These are phyloP conservation scores for Claviceps pazoutovae DNA, from an alignment of 2,329 filamentous ascomycete genomes.

Conservation along the genomic window DNA sequence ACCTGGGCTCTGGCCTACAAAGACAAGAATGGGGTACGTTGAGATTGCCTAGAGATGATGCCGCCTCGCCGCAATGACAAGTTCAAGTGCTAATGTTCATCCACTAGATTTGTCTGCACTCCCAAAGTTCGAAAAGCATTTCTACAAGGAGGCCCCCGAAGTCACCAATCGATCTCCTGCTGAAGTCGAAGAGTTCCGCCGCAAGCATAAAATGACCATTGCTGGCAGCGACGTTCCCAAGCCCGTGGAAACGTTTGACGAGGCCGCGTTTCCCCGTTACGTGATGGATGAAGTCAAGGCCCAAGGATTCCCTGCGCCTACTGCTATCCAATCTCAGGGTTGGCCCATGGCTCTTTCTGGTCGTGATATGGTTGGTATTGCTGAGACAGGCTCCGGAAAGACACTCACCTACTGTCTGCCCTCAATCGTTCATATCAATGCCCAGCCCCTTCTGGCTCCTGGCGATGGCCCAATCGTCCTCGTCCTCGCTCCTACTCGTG, in stretches of 20 bases:
- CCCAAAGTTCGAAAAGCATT: constrained; percentile 97
- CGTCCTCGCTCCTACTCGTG: constrained; percentile 89
- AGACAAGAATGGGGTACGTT: constrained; percentile 75
- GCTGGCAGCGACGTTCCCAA: constrained; percentile 72
- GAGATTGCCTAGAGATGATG: background rate
- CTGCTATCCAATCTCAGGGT: constrained; percentile 92
- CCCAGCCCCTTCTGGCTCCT: constrained; percentile 85
- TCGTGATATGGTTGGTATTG: constrained; percentile 96
- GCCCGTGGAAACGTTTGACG: constrained; percentile 92
- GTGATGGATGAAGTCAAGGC: constrained; percentile 98
- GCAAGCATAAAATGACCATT: constrained; percentile 71
- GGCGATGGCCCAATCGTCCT: constrained; percentile 95
- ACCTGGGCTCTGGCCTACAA: constrained; percentile 77
- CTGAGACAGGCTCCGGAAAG: constrained; percentile 98
- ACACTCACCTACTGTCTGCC: constrained; percentile 96
- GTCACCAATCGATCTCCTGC: constrained; percentile 60
- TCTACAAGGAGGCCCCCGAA: constrained; percentile 89
- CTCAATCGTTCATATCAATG: constrained; percentile 98
- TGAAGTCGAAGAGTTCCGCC: constrained; percentile 82
- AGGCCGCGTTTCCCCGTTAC: constrained; percentile 92
- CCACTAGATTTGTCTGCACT: constrained; percentile 55
- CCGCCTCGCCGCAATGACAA: background rate
- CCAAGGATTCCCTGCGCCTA: constrained; percentile 86
- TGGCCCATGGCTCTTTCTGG: constrained; percentile 99
- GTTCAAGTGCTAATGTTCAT: background rate